phyloP scores from a whole-genome alignment of 768 basidiomycete species.

The Neoboletus subvelutipes region DNA sequence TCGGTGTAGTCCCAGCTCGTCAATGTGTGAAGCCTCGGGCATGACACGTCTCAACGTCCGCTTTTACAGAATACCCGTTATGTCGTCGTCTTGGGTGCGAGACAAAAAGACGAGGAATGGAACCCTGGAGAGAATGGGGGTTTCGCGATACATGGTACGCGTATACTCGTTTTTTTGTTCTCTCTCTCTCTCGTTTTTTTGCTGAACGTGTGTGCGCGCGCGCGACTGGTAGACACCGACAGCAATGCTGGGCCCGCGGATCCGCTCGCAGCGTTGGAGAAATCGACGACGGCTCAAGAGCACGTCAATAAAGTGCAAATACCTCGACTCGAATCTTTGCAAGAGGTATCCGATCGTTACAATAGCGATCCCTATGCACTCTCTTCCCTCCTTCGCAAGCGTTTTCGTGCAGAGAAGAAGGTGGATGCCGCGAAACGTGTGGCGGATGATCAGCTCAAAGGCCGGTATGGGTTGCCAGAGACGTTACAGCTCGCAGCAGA shows the following conservation, averaged over 20 bases:
- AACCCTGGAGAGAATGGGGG: conserved; percentile 95
- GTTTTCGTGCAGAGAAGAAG: conserved; percentile 87
- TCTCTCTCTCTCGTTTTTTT: neutral
- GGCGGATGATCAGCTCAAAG: conserved; percentile 70
- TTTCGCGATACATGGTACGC: conserved; percentile 79
- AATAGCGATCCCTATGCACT: conserved; percentile 86
- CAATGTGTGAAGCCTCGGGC: neutral
- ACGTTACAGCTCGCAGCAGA: conserved; percentile 64
- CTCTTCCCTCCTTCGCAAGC: conserved; percentile 70
- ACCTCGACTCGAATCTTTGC: conserved; percentile 79
- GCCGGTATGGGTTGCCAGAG: conserved; percentile 74
- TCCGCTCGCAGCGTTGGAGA: conserved; percentile 86
- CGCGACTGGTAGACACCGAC: conserved; percentile 58
- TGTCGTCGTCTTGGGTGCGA: conserved; percentile 89
- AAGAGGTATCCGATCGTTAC: conserved; percentile 71
- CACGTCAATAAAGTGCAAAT: conserved; percentile 69
- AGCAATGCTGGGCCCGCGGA: conserved; percentile 63
- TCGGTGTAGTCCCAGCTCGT: conserved; percentile 5
- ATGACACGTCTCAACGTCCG: neutral
- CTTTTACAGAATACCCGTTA: conserved; percentile 84
- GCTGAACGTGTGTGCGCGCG: conserved; percentile 1
- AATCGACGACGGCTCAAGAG: conserved; percentile 77
- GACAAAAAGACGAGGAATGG: conserved; percentile 95
- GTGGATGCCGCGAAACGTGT: conserved; percentile 64
- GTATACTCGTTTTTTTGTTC: neutral